Base-by-base conservation (phyloP, 2,329 filamentous ascomycete species). In the Cladosporium sp. region DNA sequence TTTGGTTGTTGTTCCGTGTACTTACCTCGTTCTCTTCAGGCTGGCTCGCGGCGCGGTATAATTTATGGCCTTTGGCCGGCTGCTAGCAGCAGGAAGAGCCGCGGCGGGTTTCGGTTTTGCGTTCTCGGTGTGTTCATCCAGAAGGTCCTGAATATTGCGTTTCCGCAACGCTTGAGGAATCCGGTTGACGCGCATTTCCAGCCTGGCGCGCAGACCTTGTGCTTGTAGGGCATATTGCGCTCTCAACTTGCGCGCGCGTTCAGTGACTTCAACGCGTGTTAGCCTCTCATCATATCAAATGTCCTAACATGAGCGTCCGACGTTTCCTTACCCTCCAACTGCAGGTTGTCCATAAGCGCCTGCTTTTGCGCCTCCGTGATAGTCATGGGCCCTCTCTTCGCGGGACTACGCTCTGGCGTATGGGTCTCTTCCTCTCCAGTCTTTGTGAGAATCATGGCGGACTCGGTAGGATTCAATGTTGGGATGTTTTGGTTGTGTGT, bases 171-270 rank as follows among this genome's bases (percentile, higher is more conserved):
- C 78, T 59, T 82, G 79, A 7, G 93, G 93, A 46, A 97, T 93
- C 48, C 93, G 84, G 66, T 96, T 95, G 67, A 97, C 80, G 70
- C 93, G 87, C 72, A 95, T 86, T 69, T 96, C 91, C 46, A 98
- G 85, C 54, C 92, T 85, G 53, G 89, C 84, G 54, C 86, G 82
- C 33, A 97, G 78, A 55, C 87, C 87, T 67, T 92, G 86, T 18
- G 90, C 87, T 69, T 95, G 91, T 8, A 94, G 78, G 52, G 86
- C 85, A 72, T 94, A 95, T 67, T 95, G 90, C 6, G 91, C 86
- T 61, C 91, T 83, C 54, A 97, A 76, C 68, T 92, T 90, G 59
- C 92, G 82, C 54, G 88, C 88, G 66, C 91, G 83, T 71, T 94
- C 87, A 15, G 88, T 90, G 58, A 95, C 90, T 95, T 58, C 22